Conservation (phyloP, 306 rosid genomes). For the Casuarina glauca region DNA sequence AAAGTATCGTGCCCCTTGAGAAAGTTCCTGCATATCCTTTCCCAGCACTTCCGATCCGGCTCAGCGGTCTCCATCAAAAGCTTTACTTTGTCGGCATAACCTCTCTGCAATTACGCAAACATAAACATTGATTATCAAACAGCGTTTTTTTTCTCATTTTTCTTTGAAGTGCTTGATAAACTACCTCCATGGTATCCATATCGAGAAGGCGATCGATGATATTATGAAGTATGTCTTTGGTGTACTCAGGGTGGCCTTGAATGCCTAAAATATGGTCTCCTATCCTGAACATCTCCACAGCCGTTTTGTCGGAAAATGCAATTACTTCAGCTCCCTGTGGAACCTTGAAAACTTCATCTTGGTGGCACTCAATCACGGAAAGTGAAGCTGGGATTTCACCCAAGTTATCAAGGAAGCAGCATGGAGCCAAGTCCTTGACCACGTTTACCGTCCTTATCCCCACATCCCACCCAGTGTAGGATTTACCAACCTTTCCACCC, state of each 20-base stretch:
- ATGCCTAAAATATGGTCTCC: slow-evolving; percentile 61
- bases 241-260: slow-evolving; percentile 76
- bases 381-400: slow-evolving; percentile 43
- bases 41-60: slow-evolving; percentile 54
- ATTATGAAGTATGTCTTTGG: slow-evolving; percentile 52
- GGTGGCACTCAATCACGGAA: slow-evolving; percentile 59
- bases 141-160: too few species aligned
- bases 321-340: slow-evolving; percentile 65
- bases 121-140: background rate
- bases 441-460: slow-evolving; percentile 55
- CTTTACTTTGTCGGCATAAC: slow-evolving; percentile 53
- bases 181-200: slow-evolving; percentile 49
- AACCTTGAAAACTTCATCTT: slow-evolving; percentile 67
- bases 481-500: slow-evolving; percentile 66
- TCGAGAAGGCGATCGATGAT: slow-evolving; percentile 57
- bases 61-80: slow-evolving; percentile 37
- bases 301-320: slow-evolving; percentile 61
- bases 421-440: slow-evolving; percentile 31
- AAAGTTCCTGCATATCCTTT: slow-evolving; percentile 57
- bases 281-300: slow-evolving; percentile 66
- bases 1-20: slow-evolving; percentile 38
- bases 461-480: slow-evolving; percentile 65
- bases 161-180: background rate
- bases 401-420: slow-evolving; percentile 22
- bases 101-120: slow-evolving; percentile 36